Base-by-base conservation (phyloP, 495 filamentous ascomycete species). In the Hyaloscypha finlandica region DNA sequence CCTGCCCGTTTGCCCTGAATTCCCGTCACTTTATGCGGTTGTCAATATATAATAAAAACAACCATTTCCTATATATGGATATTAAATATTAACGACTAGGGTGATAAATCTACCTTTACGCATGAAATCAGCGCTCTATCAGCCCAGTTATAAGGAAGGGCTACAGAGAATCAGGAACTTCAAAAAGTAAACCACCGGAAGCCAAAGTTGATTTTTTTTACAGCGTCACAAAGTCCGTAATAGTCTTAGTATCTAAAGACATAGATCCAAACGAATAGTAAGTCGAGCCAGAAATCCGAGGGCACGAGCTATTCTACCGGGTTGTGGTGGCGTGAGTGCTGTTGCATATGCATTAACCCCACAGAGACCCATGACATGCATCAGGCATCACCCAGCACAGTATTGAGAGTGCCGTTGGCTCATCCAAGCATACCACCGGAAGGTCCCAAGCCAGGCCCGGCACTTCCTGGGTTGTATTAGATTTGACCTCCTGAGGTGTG, bases 321-420 rank as follows among this genome's bases (percentile, higher is more conserved):
- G 30, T 25, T 56, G 53, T 56, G 53, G 22, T 16, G 42, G 11
- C 25, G 53, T 56, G 30, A 16, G 53, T 11, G 56, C 30, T 19
- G 5, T 33, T 59, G 56, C 56, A 59, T 59, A 8, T 59, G 56
- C 56, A 59, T 30, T 35, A 35, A 30, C 30, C 29, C 37, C 56
- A 29, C 53, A 33, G 56, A 33, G 56, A 59, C 37, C 30, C 25
- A 35, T 59, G 77, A 66, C 81, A 82, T 65, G 74, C 68, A 25
- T 80, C 74, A 19, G 80, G 80, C 54, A 78, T 80, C 8, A 78
- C 60, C 42, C 78, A 79, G 4, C 77, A 78, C 0, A 74, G 76
- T 64, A 77, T 77, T 8, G 79, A 76, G 8, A 75, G 71, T n/a
- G 80, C 79, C 42, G 89, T 92, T 74, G 85, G 90, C 71, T 91